A percentile compares a stretch with the other conserved stretches of the same genome.
Evolutionary conservation across 257 asterid genomes (phyloP).

Genomic region (Eustoma russellianum): DNA sequence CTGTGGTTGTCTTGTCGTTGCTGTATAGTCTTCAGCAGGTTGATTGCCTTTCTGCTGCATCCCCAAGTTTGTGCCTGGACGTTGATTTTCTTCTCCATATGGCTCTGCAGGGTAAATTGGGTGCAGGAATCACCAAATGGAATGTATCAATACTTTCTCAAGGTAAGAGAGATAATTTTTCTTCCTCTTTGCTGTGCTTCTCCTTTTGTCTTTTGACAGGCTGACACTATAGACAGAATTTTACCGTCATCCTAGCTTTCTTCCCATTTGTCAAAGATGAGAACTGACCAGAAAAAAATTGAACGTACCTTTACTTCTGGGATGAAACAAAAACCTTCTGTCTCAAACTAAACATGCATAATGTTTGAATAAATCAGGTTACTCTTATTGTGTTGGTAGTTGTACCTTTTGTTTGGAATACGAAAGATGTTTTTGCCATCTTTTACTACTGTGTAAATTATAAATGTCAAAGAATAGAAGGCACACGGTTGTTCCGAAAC

Average conservation of each 20-base stretch:
- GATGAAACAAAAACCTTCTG: neutral
- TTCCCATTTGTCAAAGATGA: neutral
- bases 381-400: neutral
- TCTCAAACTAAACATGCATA: neutral
- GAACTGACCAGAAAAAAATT: neutral
- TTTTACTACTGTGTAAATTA: too few species aligned
- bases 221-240: neutral
- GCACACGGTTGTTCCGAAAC: slow-evolving; percentile 7
- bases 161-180: slow-evolving; percentile 42
- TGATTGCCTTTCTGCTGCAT: too few species aligned
- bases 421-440: too few species aligned
- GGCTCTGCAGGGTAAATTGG: slow-evolving; percentile 52
- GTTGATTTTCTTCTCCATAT: slow-evolving; percentile 10
- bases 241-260: neutral
- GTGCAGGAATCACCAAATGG: slow-evolving; percentile 62
- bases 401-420: neutral
- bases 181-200: neutral
- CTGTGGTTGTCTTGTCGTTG: too few species aligned
- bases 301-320: too few species aligned
- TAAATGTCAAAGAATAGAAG: slow-evolving; percentile 1
- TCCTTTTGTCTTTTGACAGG: neutral
- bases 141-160: slow-evolving; percentile 72
- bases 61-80: neutral
- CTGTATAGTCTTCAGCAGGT: too few species aligned
- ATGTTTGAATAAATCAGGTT: neutral